Conservation (phyloP, 495 filamentous ascomycete genomes). For the Alectoria sarmentosa region DNA sequence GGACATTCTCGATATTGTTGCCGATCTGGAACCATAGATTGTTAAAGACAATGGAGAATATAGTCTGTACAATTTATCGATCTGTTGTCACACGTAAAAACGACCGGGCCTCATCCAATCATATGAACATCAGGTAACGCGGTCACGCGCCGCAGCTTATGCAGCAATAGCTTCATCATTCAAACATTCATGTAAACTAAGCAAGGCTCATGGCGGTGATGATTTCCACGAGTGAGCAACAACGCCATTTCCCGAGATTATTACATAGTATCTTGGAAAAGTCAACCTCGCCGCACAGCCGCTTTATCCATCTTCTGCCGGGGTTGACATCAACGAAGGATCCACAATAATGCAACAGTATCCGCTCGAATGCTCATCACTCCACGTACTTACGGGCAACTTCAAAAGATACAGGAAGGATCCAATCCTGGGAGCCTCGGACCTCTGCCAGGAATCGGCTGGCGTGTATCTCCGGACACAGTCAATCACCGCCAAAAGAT, state of each 20-base stretch:
- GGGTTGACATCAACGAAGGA: constrained; percentile 5
- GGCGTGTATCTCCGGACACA: constrained; percentile 30
- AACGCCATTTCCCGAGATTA: neutral
- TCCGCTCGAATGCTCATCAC: constrained; percentile 40
- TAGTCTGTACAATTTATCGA: no score
- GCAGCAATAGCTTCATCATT: neutral
- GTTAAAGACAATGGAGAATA: neutral
- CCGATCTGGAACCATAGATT: neutral
- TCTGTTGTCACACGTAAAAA: no score
- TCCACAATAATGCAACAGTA: constrained; percentile 4
- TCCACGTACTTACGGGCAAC: constrained; percentile 42
- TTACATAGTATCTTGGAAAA: neutral
- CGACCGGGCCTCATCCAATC: no score
- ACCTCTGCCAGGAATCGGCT: constrained; percentile 36
- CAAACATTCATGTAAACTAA: neutral
- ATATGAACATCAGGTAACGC: neutral
- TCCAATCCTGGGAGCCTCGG: constrained; percentile 22
- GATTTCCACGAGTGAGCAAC: neutral
- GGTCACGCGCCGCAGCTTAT: constrained; percentile 1
- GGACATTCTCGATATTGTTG: constrained; percentile 21
- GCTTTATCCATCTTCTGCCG: constrained; percentile 11
- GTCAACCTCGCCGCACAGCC: constrained; percentile 4
- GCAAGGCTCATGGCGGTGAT: neutral
- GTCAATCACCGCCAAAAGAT: constrained; percentile 43
- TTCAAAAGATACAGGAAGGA: constrained; percentile 38